Conservation (phyloP, 2,329 filamentous ascomycete genomes). For the Elsinoe arachidis region DNA sequence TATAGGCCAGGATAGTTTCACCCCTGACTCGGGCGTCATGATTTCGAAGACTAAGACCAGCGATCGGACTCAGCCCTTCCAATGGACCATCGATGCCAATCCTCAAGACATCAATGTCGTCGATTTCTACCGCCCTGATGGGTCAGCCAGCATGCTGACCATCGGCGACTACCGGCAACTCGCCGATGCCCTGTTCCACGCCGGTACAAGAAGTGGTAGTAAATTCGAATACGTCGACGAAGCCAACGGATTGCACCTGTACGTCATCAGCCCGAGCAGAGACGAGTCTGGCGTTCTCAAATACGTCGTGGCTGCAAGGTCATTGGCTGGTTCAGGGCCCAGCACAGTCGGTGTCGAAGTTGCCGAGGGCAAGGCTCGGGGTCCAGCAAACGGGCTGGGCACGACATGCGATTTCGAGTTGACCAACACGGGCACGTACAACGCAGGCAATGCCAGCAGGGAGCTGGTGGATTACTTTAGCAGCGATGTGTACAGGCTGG, state of each 20-base stretch:
- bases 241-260: conserved; percentile 43
- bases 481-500: conserved; percentile 43
- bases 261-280: conserved; percentile 38
- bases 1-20: conserved; percentile 47
- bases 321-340: conserved; percentile 32
- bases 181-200: conserved; percentile 47
- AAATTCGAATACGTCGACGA: conserved; percentile 42
- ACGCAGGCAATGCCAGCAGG: conserved; percentile 17
- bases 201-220: conserved; percentile 44
- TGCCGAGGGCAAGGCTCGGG: conserved; percentile 27
- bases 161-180: conserved; percentile 48
- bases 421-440: conserved; percentile 36
- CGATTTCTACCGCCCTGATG: conserved; percentile 44
- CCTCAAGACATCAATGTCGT: conserved; percentile 44
- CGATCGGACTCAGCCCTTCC: conserved; percentile 35
- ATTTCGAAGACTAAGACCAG: conserved; percentile 43
- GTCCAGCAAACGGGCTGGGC: conserved; percentile 26
- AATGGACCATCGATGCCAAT: conserved; percentile 49
- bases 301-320: conserved; percentile 42
- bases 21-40: conserved; percentile 45
- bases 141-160: conserved; percentile 39
- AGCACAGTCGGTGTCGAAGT: conserved; percentile 33
- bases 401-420: conserved; percentile 41
- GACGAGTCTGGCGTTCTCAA: conserved; percentile 37
- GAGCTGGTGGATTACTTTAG: conserved; percentile 34